These are phyloP conservation scores for Ceratocystis alfenasii DNA, from an alignment of 2,329 filamentous ascomycete genomes.

Conservation along the genomic window DNA sequence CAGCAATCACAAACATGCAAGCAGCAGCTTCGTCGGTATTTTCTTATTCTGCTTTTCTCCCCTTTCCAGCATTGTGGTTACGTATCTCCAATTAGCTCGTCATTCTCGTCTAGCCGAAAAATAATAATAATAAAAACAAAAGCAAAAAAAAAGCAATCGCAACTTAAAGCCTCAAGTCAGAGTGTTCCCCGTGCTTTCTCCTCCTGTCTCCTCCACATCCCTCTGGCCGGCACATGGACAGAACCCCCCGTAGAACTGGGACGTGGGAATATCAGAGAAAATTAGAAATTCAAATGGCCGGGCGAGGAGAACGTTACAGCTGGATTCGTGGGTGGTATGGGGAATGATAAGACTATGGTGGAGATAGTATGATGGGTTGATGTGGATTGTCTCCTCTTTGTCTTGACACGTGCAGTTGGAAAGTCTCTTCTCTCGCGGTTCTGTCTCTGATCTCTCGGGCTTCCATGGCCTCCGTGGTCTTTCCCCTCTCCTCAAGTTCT, in stretches of 20 bases:
- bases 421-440: neutral
- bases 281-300: neutral
- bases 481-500: neutral
- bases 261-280: neutral
- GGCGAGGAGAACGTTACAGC: neutral
- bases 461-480: neutral
- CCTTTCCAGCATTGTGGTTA: constrained; percentile 10
- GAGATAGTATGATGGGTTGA: neutral
- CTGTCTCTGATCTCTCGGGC: neutral
- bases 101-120: neutral
- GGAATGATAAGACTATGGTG: neutral
- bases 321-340: too few species aligned
- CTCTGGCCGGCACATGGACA: too few species aligned
- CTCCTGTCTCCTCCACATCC: neutral
- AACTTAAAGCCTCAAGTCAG: neutral
- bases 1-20: neutral
- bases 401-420: neutral
- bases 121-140: neutral
- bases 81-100: neutral
- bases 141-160: neutral
- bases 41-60: neutral
- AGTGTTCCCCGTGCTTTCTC: neutral
- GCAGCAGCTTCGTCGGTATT: neutral
- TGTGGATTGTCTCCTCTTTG: neutral
- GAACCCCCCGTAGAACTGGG: neutral